Base-by-base conservation (phyloP, 306 rosid species). In the Malus fusca region DNA sequence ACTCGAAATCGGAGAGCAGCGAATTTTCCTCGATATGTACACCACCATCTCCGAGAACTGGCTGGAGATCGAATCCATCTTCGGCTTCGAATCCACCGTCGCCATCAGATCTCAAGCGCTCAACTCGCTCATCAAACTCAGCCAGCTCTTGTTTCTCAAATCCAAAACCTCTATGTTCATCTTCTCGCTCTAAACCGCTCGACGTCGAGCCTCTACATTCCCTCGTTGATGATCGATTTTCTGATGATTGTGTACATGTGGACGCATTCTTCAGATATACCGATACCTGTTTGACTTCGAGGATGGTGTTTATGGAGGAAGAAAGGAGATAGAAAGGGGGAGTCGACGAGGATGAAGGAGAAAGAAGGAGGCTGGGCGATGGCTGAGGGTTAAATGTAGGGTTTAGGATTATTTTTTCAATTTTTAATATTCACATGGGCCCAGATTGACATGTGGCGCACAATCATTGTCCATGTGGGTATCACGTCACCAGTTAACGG, bases 211-310 rank as follows among this genome's bases (percentile, higher is more conserved):
- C 87, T 81, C 23, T 87, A 84, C 19, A 93, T 72, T 3, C 90
- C 93, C 76, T 93, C 93, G 42, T 89, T 90, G 15, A 91, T 64
- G 3, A 91, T 91, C 2, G 93, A 91, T 77, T 93, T 89, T 18
- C 93, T 72, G 58, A 89, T 83, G 10, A 71, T 15, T 17, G 58
- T 89, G 65, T 93, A 93, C 8, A 89, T 83, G 37, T 35, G 40
- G 2, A 91, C 71, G 23, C 98, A 93, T 73, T 93, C 98, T 84
- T 93, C 0, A 84, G 83, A 25, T 89, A 93, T 11, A 97, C 96
- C 18, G 88, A 77, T 1, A 73, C 86, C 0, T 76, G 80, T 40
- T 88, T 96, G 10, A 84, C 87, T 72, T 93, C 91, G 1, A 83
- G 68, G 73, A 91, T 86, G 3, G 88, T 76, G 3, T 87, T 87